Percentiles rank a stretch among this genome's conserved stretches.
phyloP scores from a whole-genome alignment of 768 basidiomycete species.

The Russula abietina region DNA sequence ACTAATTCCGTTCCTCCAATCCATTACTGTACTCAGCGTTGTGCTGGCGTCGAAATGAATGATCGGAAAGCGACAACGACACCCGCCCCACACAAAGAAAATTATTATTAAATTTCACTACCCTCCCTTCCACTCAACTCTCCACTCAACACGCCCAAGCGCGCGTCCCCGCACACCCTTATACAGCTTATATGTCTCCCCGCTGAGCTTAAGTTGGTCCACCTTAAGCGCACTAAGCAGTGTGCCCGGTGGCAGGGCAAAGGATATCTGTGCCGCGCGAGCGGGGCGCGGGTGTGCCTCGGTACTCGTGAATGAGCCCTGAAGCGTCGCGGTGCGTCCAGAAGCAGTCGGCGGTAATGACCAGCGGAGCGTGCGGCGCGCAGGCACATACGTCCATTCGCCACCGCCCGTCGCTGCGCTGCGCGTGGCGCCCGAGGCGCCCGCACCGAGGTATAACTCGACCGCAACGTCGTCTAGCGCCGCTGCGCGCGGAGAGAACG shows the following conservation, averaged over 20 bases:
- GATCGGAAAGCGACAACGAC: too few relatives aligned
- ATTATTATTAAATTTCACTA: neutral
- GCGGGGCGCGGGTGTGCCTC: constrained; percentile 53
- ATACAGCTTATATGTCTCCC: constrained; percentile 84
- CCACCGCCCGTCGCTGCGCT: constrained; percentile 54
- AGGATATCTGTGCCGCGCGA: constrained; percentile 66
- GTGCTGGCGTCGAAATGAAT: too few relatives aligned
- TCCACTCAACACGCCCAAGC: constrained; percentile 63
- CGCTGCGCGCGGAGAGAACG: constrained; percentile 35
- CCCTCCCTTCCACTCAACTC: constrained; percentile 27
- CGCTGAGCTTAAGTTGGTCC: constrained; percentile 74
- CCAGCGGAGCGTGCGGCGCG: constrained; percentile 61
- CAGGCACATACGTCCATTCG: constrained; percentile 77
- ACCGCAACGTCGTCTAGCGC: constrained; percentile 66
- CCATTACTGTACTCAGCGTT: too few relatives aligned
- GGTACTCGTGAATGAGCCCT: constrained; percentile 61
- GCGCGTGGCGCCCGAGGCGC: constrained; percentile 68
- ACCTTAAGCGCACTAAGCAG: constrained; percentile 79
- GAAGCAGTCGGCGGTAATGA: constrained; percentile 62
- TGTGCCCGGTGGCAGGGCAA: constrained; percentile 54
- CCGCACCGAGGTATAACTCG: constrained; percentile 70
- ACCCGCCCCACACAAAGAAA: neutral
- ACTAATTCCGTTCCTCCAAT: neutral
- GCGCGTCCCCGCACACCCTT: constrained; percentile 78
- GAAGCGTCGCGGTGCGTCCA: constrained; percentile 46